Evolutionary conservation across 2,329 filamentous ascomycete species (phyloP), one percentile per base, ranked within the genome.

Genomic region (Beauveria sp.): DNA sequence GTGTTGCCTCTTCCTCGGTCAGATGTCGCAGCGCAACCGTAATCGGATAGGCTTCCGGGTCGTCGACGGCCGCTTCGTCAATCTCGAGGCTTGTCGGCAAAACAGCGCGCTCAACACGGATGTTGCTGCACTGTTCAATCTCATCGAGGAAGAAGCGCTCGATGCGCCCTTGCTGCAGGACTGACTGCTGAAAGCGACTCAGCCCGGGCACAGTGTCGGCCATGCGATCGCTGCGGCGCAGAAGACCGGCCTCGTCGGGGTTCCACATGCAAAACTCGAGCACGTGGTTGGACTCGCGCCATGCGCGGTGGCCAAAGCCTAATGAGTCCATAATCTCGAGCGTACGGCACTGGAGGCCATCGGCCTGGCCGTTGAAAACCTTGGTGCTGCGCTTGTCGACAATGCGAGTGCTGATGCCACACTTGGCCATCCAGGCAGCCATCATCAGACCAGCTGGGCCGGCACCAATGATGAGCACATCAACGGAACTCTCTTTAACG

Each of bases 321-420:
- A 91, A 86, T 26, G 83, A 85, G 66, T 91, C 87, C 62, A 91
- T 84, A 7, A 91, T 89, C 70, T 91, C 86, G 4, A 90, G 76
- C 0, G 85, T 89, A 1, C 87, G 83, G 65, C 81, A 83, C 72
- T 89, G 85, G 9, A 75, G 71, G 9, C 79, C 77, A 62, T 81
- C 77, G 42, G 79, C 77, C 65, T 81, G 77, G 3, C 78, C 76
- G n/a, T 64, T 69, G 46, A 61, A 60, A 8, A 65, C 53, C 38
- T 64, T 65, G 20, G 65, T 65, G 46, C 63, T 56, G 12, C 65
- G 52, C 60, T 66, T 66, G 57, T 66, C 65, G 43, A 66, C 51
- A n/a, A 66, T 66, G 46, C 65, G 62, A 4, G 63, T 55, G 38
- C 56, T 40, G 42, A 65, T 56, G 22, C 65, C 65, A 45, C 62